phyloP scores from a whole-genome alignment of 2,329 filamentous ascomycete genomes.

The Claviceps spartinae region DNA sequence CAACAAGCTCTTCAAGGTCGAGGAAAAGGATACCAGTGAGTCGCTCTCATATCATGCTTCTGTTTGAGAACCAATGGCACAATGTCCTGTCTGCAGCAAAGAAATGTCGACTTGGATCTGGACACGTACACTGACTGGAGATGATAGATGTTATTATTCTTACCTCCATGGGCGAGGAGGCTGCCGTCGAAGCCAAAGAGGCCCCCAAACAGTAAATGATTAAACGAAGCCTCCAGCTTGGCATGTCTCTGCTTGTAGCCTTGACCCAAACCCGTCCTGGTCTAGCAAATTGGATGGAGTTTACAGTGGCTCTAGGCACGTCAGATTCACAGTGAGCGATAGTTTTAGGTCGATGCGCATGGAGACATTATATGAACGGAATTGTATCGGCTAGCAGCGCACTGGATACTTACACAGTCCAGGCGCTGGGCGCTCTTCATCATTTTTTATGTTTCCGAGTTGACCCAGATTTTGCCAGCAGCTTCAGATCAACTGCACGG shows the following conservation, averaged over 20 bases:
- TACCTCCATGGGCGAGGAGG: constrained; percentile 92
- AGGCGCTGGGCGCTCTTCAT: constrained; percentile 7
- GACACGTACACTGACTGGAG: not conserved
- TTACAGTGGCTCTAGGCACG: constrained; percentile 20
- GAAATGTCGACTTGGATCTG: not conserved
- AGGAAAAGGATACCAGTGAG: constrained; percentile 93
- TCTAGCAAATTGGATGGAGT: constrained; percentile 14
- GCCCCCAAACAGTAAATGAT: constrained; percentile 39
- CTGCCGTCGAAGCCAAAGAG: constrained; percentile 88
- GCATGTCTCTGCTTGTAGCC: constrained; percentile 14
- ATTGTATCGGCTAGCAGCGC: constrained; percentile 29
- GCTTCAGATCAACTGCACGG: constrained; percentile 20
- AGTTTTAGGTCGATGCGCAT: constrained; percentile 26
- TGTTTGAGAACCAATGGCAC: not conserved
- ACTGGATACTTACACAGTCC: constrained; percentile 16
- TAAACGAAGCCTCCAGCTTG: constrained; percentile 9
- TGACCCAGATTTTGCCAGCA: constrained; percentile 19
- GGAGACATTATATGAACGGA: constrained; percentile 30
- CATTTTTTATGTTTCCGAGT: constrained; percentile 25
- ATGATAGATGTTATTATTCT: constrained; percentile 73
- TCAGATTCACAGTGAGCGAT: constrained; percentile 23
- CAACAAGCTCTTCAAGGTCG: constrained; percentile 59
- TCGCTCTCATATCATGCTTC: constrained; percentile 13
- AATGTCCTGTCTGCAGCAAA: not conserved
- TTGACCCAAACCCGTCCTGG: constrained; percentile 11